phyloP scores from a whole-genome alignment of 1,284 basidiomycete species.

The Ganoderma multipileum region DNA sequence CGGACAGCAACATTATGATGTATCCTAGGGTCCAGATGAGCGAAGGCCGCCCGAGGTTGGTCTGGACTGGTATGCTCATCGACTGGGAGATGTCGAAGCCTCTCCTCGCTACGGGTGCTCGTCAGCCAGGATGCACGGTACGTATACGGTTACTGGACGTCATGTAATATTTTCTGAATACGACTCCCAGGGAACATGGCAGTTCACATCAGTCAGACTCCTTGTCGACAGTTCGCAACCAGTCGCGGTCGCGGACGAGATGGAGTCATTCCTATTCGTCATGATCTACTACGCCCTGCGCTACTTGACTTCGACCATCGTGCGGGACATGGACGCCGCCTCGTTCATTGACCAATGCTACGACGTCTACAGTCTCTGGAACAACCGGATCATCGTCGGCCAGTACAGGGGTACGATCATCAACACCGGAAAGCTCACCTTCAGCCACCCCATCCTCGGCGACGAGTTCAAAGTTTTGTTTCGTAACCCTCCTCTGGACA shows the following conservation, averaged over 20 bases:
- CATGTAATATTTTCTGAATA: neutral
- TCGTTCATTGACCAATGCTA: neutral
- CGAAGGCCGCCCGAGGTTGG: neutral
- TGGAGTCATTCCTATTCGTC: slow-evolving; percentile 15
- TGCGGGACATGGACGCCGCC: neutral
- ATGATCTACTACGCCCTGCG: slow-evolving; percentile 3
- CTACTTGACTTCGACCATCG: neutral
- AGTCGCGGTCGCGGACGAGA: slow-evolving; percentile 6
- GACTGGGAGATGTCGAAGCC: slow-evolving; percentile 22
- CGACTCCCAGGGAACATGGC: slow-evolving; percentile 6
- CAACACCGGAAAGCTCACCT: no score
- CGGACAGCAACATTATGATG: slow-evolving; percentile 14
- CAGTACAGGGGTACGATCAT: no score
- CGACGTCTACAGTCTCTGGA: neutral
- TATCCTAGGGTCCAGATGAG: neutral
- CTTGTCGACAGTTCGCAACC: slow-evolving; percentile 4
- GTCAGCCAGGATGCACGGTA: slow-evolving; percentile 9
- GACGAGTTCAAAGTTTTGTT: no score
- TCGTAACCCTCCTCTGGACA: no score
- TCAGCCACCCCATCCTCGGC: no score
- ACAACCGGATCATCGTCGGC: no score
- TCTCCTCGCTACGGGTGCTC: neutral
- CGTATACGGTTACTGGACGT: neutral
- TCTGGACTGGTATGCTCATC: slow-evolving; percentile 10
- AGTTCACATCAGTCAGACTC: slow-evolving; percentile 6